These are phyloP conservation scores for Cucurbitaria berberidis DNA, from an alignment of 2,329 filamentous ascomycete genomes.

Conservation along the genomic window DNA sequence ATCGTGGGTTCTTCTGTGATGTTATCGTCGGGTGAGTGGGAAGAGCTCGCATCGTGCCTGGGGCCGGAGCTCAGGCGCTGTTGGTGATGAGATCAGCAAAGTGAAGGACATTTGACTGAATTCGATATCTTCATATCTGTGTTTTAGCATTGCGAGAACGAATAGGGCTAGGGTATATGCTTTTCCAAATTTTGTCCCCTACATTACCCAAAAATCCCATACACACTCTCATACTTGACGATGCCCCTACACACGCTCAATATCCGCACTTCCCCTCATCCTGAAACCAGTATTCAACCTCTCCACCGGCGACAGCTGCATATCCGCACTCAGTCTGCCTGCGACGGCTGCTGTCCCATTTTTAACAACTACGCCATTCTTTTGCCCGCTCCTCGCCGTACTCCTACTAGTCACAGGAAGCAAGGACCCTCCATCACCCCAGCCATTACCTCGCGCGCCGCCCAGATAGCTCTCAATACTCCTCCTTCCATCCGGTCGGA, in stretches of 20 bases:
- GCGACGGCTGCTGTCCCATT: slow-evolving; percentile 14
- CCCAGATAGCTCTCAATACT: slow-evolving; percentile 40
- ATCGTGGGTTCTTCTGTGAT: no score
- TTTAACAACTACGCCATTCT: slow-evolving; percentile 15
- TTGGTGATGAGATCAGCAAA: no score
- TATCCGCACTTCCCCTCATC: slow-evolving; percentile 40
- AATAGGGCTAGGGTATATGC: slow-evolving; percentile 5
- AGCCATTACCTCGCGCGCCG: slow-evolving; percentile 9
- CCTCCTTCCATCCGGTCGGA: slow-evolving; percentile 24
- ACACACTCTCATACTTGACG: background rate
- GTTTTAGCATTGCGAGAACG: background rate
- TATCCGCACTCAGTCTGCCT: slow-evolving; percentile 27
- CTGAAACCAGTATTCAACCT: slow-evolving; percentile 43
- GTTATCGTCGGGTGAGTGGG: no score
- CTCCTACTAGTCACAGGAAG: slow-evolving; percentile 44
- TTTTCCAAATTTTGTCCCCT: background rate
- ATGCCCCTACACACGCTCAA: slow-evolving; percentile 21
- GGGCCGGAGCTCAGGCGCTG: no score
- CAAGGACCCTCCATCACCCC: slow-evolving; percentile 19
- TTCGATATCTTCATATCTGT: background rate
- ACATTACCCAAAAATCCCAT: background rate
- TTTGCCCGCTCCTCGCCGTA: slow-evolving; percentile 25
- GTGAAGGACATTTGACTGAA: background rate
- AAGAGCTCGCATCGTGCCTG: no score
- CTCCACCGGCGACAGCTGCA: slow-evolving; percentile 30